Evolutionary conservation across 805 yeast genomes (phyloP).

Genomic region (Candida taoyuanica): DNA sequence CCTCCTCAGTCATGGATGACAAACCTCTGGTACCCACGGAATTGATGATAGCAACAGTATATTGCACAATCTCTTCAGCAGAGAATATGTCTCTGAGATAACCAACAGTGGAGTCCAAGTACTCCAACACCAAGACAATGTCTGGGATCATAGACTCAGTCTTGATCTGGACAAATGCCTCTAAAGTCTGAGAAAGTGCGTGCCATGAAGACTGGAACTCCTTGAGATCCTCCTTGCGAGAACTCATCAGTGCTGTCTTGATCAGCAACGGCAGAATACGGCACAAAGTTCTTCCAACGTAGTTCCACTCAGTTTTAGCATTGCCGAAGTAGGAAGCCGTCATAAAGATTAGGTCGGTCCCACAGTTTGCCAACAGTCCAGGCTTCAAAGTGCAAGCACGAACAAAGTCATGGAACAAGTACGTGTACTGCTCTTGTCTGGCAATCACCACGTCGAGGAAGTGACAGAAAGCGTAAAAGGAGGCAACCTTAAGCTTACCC

Average conservation of each 20-base stretch:
- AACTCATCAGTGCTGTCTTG: conserved; percentile 34
- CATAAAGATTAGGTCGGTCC: conserved; percentile 43
- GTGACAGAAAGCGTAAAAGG: conserved; percentile 56
- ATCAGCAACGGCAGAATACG: conserved; percentile 51
- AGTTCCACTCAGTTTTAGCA: conserved; percentile 54
- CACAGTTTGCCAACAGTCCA: conserved; percentile 42
- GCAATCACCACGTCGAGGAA: conserved; percentile 60
- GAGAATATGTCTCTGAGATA: conserved; percentile 37
- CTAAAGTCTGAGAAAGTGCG: conserved; percentile 31
- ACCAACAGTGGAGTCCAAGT: conserved; percentile 50
- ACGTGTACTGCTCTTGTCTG: conserved; percentile 58
- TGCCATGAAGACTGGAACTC: conserved; percentile 28
- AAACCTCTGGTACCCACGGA: conserved; percentile 55
- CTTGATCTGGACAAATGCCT: conserved; percentile 42
- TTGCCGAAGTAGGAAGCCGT: conserved; percentile 43
- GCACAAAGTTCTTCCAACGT: conserved; percentile 59
- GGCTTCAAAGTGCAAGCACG: conserved; percentile 23
- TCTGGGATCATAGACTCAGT: conserved; percentile 49
- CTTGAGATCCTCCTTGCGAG: conserved; percentile 17
- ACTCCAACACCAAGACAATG: conserved; percentile 59
- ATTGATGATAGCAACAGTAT: conserved; percentile 43
- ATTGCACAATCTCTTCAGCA: conserved; percentile 36
- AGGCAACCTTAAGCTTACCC: conserved; percentile 29
- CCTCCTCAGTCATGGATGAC: conserved; percentile 19
- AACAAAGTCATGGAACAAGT: conserved; percentile 49